Percentiles rank a stretch among this genome's conserved stretches.
These are phyloP conservation scores for Mortierella sp. DNA, from an alignment of 371 early-diverging fungal genomes.

Conservation along the genomic window DNA sequence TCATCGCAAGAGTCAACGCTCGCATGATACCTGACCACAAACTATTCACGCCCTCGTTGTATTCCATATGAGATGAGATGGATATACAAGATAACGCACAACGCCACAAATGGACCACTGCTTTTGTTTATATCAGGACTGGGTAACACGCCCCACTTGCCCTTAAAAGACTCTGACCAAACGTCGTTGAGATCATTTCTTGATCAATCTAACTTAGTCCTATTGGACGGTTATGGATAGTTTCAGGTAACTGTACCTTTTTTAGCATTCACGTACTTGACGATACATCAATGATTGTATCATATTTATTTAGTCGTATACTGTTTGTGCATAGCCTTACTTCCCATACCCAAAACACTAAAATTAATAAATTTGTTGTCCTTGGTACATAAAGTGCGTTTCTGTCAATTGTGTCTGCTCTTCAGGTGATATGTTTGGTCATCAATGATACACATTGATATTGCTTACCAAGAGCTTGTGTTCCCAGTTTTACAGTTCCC, in stretches of 20 bases:
- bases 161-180: too few species aligned
- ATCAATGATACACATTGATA: not conserved
- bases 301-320: not conserved
- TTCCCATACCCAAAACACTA: constrained; percentile 28
- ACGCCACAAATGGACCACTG: not conserved
- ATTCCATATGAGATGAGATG: constrained; percentile 4
- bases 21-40: not conserved
- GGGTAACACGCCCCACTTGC: too few species aligned
- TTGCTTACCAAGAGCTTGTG: not conserved
- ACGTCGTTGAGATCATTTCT: too few species aligned
- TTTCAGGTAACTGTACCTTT: too few species aligned
- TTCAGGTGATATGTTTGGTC: not conserved
- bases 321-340: not conserved
- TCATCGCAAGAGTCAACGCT: not conserved
- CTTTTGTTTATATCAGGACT: too few species aligned
- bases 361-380: not conserved
- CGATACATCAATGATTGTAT: not conserved
- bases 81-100: not conserved
- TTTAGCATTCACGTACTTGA: too few species aligned
- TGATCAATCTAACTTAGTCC: too few species aligned
- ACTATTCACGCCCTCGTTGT: too few species aligned
- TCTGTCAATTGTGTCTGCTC: not conserved
- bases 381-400: not conserved
- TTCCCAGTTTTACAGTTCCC: not conserved
- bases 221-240: too few species aligned